Conservation (phyloP, 495 filamentous ascomycete species). For the Penicillium paradoxum region DNA sequence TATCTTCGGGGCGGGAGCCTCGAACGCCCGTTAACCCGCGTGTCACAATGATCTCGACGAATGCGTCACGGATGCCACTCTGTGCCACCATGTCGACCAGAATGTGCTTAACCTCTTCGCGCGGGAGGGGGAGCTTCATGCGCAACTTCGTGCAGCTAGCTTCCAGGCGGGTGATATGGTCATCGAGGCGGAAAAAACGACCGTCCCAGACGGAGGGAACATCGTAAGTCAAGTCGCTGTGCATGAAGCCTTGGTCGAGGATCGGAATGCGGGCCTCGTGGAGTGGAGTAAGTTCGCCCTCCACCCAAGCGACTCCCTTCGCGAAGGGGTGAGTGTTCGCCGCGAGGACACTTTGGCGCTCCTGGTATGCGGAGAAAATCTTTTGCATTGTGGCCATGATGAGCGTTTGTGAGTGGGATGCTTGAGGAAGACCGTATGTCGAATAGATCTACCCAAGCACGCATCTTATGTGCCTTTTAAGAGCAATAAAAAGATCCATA, state of each 20-base stretch:
- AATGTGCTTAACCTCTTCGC: slow-evolving; percentile 27
- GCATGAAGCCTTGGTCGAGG: slow-evolving; percentile 38
- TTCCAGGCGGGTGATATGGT: slow-evolving; percentile 32
- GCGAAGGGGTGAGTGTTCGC: slow-evolving; percentile 28
- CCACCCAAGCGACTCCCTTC: slow-evolving; percentile 34
- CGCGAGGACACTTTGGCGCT: slow-evolving; percentile 21
- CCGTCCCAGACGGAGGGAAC: slow-evolving; percentile 41
- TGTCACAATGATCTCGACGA: slow-evolving; percentile 39
- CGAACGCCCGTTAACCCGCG: slow-evolving; percentile 33
- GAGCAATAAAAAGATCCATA: not conserved
- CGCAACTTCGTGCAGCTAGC: slow-evolving; percentile 34
- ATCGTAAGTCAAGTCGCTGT: slow-evolving; percentile 40
- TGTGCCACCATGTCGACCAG: slow-evolving; percentile 33
- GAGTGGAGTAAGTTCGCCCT: slow-evolving; percentile 27
- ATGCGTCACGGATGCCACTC: slow-evolving; percentile 37
- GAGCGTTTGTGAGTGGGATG: not conserved
- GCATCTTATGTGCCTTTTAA: not conserved
- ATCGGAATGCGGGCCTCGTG: slow-evolving; percentile 35
- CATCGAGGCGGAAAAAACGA: slow-evolving; percentile 35
- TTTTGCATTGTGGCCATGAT: slow-evolving; percentile 30
- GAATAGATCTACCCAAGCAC: not conserved
- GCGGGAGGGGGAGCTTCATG: slow-evolving; percentile 29
- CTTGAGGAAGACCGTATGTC: not conserved
- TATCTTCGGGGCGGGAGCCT: slow-evolving; percentile 18
- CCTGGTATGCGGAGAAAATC: slow-evolving; percentile 25